Conservation (phyloP, 2,329 filamentous ascomycete genomes). For the Boeremia exigua region DNA sequence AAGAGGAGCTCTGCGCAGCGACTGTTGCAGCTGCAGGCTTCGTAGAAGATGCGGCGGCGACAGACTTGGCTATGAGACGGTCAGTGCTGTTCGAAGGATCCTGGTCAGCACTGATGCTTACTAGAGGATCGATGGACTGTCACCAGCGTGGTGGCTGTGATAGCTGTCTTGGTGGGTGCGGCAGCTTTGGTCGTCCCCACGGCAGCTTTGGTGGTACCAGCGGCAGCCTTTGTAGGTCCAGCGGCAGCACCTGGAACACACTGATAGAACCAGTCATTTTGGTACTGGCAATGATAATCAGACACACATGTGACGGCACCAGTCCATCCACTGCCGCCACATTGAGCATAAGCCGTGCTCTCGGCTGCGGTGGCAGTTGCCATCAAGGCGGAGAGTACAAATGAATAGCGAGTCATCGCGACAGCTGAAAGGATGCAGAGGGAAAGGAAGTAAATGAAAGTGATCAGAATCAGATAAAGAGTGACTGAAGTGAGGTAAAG, state of each 20-base stretch:
- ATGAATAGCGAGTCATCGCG: constrained; percentile 4
- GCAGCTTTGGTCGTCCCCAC: not conserved
- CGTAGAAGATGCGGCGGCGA: not conserved
- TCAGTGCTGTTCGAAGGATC: not conserved
- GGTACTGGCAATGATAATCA: constrained; percentile 44
- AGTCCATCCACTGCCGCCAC: constrained; percentile 50
- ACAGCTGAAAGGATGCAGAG: not conserved
- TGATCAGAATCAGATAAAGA: too few species aligned
- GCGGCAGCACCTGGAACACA: constrained; percentile 34
- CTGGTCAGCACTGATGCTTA: not conserved
- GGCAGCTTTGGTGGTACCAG: too few species aligned
- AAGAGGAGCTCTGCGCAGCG: not conserved
- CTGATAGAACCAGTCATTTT: constrained; percentile 53
- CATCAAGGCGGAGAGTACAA: constrained; percentile 2
- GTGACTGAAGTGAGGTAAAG: too few species aligned
- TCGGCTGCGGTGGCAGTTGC: constrained; percentile 1
- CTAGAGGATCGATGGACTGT: not conserved
- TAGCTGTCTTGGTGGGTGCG: not conserved
- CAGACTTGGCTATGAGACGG: not conserved
- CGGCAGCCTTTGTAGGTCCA: not conserved
- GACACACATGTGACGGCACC: constrained; percentile 46
- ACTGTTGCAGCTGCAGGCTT: not conserved
- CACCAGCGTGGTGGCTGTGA: not conserved
- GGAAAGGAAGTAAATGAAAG: too few species aligned
- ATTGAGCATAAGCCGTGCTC: constrained; percentile 38